Base-by-base conservation (phyloP, 2,329 filamentous ascomycete species). In the Coniochaeta pulveracea region DNA sequence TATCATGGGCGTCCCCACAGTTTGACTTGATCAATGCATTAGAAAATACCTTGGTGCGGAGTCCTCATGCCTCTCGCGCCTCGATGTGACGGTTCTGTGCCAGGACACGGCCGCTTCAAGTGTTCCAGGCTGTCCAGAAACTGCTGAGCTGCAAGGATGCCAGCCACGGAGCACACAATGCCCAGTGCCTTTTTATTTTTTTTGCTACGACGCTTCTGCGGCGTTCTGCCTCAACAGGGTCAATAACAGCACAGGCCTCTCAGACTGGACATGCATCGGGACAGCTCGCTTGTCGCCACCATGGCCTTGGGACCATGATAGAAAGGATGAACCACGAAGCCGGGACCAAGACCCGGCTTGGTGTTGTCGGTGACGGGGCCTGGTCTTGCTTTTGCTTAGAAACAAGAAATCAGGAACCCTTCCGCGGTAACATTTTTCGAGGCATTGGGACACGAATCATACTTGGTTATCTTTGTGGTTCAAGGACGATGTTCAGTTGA, bases 231-330 rank as follows among this genome's bases (percentile, higher is more conserved):
- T 16, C 6, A 12, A 29, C 16, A 16, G 15, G 28, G n/a, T 18
- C 16, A 11, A 14, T 21, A 23, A 23, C 8, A 23, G 14, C 18
- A 31, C 28, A 18, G 18, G 28, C 17, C 18, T 31, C 8, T 10
- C 17, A 10, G 18, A 21, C 18, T 18, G 19, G 22, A 31, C 18
- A 19, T 19, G 22, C 10, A 31, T 12, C n/a, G 28, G 10, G 28
- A 21, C 22, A 22, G 18, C 18, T 19, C 19, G 14, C 18, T 22
- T 11, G 18, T 31, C 28, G 28, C 28, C 28, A 31, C 28, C 28
- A 31, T 31, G 28, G 28, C 16, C 28, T 22, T 31, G 28, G 28
- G 28, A 14, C 28, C 18, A 31, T 17, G 28, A 15, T 19, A 17
- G 28, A 19, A 19, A 26, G 16, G n/a, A 31, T 17, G 28, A 31